Conservation (phyloP, 805 yeast species). For the Saccharomycopsis oosterbeekiorum region DNA sequence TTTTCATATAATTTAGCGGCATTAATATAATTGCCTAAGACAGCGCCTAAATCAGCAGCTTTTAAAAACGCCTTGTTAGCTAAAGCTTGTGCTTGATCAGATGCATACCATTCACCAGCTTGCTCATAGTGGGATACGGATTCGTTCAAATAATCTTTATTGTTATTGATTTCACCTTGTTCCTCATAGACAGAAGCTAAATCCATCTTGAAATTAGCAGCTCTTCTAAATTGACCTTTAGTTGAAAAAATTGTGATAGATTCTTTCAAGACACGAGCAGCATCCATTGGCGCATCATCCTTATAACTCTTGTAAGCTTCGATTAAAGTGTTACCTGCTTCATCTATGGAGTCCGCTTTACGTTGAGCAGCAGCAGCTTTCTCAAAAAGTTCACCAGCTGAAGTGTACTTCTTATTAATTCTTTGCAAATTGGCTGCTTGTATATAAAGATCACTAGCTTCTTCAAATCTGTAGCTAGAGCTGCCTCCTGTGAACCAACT, state of each 20-base stretch:
- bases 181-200: slow-evolving; percentile 79
- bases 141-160: slow-evolving; percentile 50
- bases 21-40: slow-evolving; percentile 58
- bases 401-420: slow-evolving; percentile 56
- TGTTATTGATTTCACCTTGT: slow-evolving; percentile 22
- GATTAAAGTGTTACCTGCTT: slow-evolving; percentile 79
- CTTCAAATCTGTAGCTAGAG: slow-evolving; percentile 61
- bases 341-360: slow-evolving; percentile 71
- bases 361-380: slow-evolving; percentile 77
- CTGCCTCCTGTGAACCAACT: slow-evolving; percentile 52
- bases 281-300: slow-evolving; percentile 60
- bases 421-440: slow-evolving; percentile 93
- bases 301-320: slow-evolving; percentile 88
- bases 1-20: slow-evolving; percentile 73
- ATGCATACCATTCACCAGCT: slow-evolving; percentile 93
- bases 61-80: slow-evolving; percentile 81
- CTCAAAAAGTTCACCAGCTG: slow-evolving; percentile 78
- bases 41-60: slow-evolving; percentile 81
- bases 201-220: slow-evolving; percentile 85
- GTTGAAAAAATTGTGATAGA: slow-evolving; percentile 80
- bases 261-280: slow-evolving; percentile 63
- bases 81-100: slow-evolving; percentile 87
- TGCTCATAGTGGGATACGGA: slow-evolving; percentile 78
- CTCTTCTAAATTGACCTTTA: slow-evolving; percentile 92
- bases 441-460: slow-evolving; percentile 80